A percentile compares a stretch with the other conserved stretches of the same genome.
Conservation (phyloP, 2,329 filamentous ascomycete genomes). For the Chrysoporthe deuterocubensis region DNA sequence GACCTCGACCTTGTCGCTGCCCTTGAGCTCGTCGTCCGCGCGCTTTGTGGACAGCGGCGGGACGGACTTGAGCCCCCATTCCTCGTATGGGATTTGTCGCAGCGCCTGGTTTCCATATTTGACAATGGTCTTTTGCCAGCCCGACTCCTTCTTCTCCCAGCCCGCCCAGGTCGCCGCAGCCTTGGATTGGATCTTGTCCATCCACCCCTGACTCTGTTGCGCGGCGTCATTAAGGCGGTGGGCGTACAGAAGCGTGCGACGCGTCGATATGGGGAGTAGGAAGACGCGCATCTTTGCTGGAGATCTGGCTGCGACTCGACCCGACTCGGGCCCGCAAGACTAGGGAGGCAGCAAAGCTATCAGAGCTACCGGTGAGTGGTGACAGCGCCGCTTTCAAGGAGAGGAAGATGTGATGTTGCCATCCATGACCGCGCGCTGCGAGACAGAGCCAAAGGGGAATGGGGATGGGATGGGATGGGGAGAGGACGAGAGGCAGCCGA, state of each 20-base stretch:
- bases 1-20: conserved; percentile 70
- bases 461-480: too few relatives aligned
- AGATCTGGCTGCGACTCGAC: neutral
- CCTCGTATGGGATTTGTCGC: conserved; percentile 88
- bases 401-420: neutral
- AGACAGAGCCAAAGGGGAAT: neutral
- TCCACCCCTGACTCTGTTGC: conserved; percentile 55
- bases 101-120: conserved; percentile 85
- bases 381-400: conserved; percentile 3
- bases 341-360: neutral
- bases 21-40: conserved; percentile 65
- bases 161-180: conserved; percentile 78
- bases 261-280: conserved; percentile 89
- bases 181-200: conserved; percentile 72
- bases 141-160: conserved; percentile 83
- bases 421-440: neutral
- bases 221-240: conserved; percentile 69
- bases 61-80: conserved; percentile 97
- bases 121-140: conserved; percentile 89
- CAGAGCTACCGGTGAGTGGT: conserved; percentile 3
- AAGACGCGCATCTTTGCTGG: conserved; percentile 79
- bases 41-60: conserved; percentile 75
- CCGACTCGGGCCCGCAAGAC: neutral
- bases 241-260: conserved; percentile 89
- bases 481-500: conserved; percentile 2